Base-by-base conservation (phyloP, 129 eudicot genomes). In the Centaurea solstitialis region DNA sequence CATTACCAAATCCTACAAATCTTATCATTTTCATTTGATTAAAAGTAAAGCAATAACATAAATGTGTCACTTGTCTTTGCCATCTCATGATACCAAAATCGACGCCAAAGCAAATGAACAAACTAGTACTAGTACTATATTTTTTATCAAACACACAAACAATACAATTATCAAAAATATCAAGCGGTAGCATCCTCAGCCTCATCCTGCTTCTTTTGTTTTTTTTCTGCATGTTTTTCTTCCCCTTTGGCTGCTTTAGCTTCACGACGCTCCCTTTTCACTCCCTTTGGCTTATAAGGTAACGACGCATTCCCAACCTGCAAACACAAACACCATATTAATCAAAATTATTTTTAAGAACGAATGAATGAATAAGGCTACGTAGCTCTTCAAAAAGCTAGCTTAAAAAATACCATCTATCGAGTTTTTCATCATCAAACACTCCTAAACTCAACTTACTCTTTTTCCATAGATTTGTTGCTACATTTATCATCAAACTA, bases 191-290 rank as follows among this genome's bases (percentile, higher is more conserved):
- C 65, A 57, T 57, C 22, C 9, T 57, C 37, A 33, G 37, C 65
- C 21, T 50, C 62, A 20, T 76, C 13, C 37, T 73, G 87, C 73
- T 93, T 89, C 65, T n/a, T 57, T 78, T 83, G 89, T 81, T 91
- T 91, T 89, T 93, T 90, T 73, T 82, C 87, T 0, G 73, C 78
- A 22, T 82, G 93, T 45, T 75, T 80, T 7, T 70, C 85, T 65
- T 78, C 88, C 6, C 76, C 82, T 74, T 89, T 86, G 59, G 43
- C 74, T 84, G 65, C 65, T 57, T 92, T 94, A 26, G 97, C 94
- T 82, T 95, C 97, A 11, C 99, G 88, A 13, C 97, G 87, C 83
- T 92, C 99, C 84, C 99, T 91, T 88, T 95, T 95, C 77, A 91
- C 78, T 65, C 99, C 99, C 91, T 95, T 95, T 17, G 97, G 87